These are phyloP conservation scores for Narthecium ossifragum DNA, from an alignment of 106 monocot genomes.

Conservation along the genomic window DNA sequence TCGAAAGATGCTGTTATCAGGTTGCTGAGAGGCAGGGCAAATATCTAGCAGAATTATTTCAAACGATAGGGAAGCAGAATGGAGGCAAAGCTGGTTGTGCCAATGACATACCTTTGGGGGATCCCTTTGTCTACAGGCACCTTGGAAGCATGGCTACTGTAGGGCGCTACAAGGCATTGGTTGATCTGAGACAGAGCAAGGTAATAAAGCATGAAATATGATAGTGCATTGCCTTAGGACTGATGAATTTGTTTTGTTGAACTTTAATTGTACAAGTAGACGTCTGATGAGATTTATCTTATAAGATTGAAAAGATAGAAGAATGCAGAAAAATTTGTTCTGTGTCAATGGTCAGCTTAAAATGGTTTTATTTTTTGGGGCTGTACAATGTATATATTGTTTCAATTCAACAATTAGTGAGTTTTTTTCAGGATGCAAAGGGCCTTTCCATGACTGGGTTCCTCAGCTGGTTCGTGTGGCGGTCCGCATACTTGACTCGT, in stretches of 20 bases:
- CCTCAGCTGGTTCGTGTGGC: conserved; percentile 41
- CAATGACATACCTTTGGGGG: conserved; percentile 25
- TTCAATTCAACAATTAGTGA: too few species aligned
- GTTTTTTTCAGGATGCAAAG: conserved; percentile 28
- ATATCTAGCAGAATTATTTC: conserved; percentile 34
- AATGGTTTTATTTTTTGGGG: too few species aligned
- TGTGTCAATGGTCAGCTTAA: too few species aligned
- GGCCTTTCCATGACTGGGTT: conserved; percentile 41
- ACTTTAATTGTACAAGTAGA: too few species aligned
- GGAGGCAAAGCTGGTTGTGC: conserved; percentile 41
- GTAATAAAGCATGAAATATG: too few species aligned
- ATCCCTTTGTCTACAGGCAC: conserved; percentile 58
- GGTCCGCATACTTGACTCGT: conserved; percentile 38
- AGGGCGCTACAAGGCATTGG: conserved; percentile 60
- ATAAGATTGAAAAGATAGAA: not conserved
- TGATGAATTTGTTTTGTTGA: too few species aligned
- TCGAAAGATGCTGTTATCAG: too few species aligned
- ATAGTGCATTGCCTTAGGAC: too few species aligned
- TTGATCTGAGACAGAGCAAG: conserved; percentile 58
- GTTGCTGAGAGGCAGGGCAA: conserved; percentile 67
- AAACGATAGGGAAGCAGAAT: conserved; percentile 26
- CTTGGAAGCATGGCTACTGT: conserved; percentile 64
- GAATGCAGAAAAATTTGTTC: not conserved
- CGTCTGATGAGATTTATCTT: too few species aligned
- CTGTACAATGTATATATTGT: too few species aligned